phyloP scores from a whole-genome alignment of 1,139 yeast species.

The Debaryomycetaceae sp. region DNA sequence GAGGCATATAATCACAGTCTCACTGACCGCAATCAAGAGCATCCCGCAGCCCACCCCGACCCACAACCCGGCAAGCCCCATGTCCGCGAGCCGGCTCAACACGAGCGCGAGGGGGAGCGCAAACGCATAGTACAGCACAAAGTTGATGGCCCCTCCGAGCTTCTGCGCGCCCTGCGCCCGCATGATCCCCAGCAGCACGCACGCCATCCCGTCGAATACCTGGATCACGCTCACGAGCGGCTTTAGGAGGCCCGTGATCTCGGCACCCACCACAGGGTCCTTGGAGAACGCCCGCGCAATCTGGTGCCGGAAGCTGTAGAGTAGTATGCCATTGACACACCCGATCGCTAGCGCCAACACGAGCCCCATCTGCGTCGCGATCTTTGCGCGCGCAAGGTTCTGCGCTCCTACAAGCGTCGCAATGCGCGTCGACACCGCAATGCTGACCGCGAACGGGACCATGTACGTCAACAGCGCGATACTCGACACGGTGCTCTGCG shows the following conservation, averaged over 20 bases:
- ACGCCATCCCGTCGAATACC: slow-evolving; percentile 70
- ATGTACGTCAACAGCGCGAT: slow-evolving; percentile 72
- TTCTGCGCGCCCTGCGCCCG: slow-evolving; percentile 84
- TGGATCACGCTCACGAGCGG: slow-evolving; percentile 70
- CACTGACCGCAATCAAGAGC: slow-evolving; percentile 55
- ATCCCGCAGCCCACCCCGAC: slow-evolving; percentile 75
- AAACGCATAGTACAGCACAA: slow-evolving; percentile 60
- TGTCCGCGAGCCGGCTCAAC: slow-evolving; percentile 44
- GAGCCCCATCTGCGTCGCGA: slow-evolving; percentile 57
- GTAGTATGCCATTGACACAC: slow-evolving; percentile 37
- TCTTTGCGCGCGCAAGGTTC: slow-evolving; percentile 48
- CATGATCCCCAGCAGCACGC: slow-evolving; percentile 74
- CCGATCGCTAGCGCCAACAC: slow-evolving; percentile 51
- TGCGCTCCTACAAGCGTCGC: slow-evolving; percentile 84
- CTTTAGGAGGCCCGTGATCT: slow-evolving; percentile 36
- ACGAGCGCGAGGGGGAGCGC: slow-evolving; percentile 64
- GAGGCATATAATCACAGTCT: slow-evolving; percentile 29
- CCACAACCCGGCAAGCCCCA: slow-evolving; percentile 71
- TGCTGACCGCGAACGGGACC: slow-evolving; percentile 83
- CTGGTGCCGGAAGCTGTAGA: slow-evolving; percentile 39
- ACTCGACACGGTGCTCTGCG: slow-evolving; percentile 80
- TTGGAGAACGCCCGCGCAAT: slow-evolving; percentile 62
- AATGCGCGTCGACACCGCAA: slow-evolving; percentile 77
- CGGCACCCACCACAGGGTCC: slow-evolving; percentile 51
- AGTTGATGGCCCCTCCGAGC: slow-evolving; percentile 70